Conservation (phyloP, 192 early-diverging fungal species). For the Podila epicladia region DNA sequence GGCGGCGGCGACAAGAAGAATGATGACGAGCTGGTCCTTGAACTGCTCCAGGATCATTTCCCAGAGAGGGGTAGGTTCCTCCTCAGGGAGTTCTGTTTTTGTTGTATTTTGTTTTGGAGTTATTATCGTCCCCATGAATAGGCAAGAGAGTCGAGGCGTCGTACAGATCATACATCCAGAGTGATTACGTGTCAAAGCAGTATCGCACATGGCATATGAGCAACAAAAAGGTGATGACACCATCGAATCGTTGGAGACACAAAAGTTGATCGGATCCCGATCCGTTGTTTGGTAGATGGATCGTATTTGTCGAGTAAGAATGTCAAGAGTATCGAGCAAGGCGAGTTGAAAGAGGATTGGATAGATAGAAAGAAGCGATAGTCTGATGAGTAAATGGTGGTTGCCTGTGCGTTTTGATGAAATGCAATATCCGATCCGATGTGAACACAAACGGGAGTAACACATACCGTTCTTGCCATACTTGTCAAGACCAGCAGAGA, state of each 20-base stretch:
- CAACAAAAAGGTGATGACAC: conserved; percentile 8
- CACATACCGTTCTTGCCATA: conserved; percentile 83
- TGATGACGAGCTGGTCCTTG: conserved; percentile 98
- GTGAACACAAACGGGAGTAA: not conserved
- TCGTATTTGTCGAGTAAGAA: conserved; percentile 78
- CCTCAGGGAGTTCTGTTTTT: conserved; percentile 83
- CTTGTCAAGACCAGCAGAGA: conserved; percentile 63
- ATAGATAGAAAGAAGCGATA: too few relatives aligned
- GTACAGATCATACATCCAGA: not conserved
- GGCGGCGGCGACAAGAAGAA: conserved; percentile 89
- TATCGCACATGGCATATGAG: not conserved
- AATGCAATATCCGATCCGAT: too few relatives aligned
- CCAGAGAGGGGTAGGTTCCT: conserved; percentile 91
- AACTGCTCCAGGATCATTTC: conserved; percentile 97
- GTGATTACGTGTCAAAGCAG: not conserved
- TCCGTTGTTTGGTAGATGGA: not conserved
- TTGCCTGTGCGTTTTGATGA: too few relatives aligned
- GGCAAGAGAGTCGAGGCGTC: not conserved
- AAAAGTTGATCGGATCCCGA: not conserved
- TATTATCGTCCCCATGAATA: not conserved
- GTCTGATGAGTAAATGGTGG: too few relatives aligned
- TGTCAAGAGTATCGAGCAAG: conserved; percentile 85
- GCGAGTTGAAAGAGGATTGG: conserved; percentile 77
- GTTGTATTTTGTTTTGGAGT: not conserved
- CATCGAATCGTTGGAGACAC: not conserved